Base-by-base conservation (phyloP, 805 yeast species). In the Candida silvatica region DNA sequence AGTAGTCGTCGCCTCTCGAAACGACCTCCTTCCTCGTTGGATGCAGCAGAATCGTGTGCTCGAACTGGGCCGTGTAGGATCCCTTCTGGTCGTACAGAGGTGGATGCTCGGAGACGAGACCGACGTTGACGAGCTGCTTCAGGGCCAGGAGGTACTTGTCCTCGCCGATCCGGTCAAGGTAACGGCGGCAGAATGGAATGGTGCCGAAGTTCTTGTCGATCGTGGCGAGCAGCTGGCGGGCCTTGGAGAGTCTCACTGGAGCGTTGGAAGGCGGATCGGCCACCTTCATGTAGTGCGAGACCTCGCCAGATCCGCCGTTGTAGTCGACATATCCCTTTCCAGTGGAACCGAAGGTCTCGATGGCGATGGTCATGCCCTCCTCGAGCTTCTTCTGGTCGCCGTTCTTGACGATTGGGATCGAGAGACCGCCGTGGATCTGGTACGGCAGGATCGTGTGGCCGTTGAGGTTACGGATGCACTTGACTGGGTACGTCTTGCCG, bases 341-440 rank as follows among this genome's bases (percentile, higher is more conserved):
- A 2, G 98, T 92, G 29, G 95, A 74, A 9, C 98, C 98, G 53
- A 92, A 92, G 3, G 99, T 92, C 63, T 92, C 99, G 52, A 92
- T 90, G 41, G 99, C 99, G 67, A 85, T 90, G 2, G 86, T 80
- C 59, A 92, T 98, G 43, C 96, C 96, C 65, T 92, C 99, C 59
- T 92, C 99, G 96, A 92, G 90, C 69, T 90, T 90, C 8, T 97
- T 92, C 58, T 73, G 73, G 56, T 92, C 98, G 6, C 87, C 90
- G 50, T 84, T 84, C 50, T 88, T 81, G 24, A 92, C 95, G 50
- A 92, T 92, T 14, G 99, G 99, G 31, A 92, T 97, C 18, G 94
- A 78, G 59, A 92, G 92, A 43, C 96, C 97, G 28, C 88, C 92
- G 59, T 92, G 99, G 51, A 92, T 92, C 35, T 66, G 68, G 60